A percentile compares a stretch with the other conserved stretches of the same genome.
Evolutionary conservation across 176 grass and related monocot genomes (phyloP).

Genomic region (Calamus simplicifolius): DNA sequence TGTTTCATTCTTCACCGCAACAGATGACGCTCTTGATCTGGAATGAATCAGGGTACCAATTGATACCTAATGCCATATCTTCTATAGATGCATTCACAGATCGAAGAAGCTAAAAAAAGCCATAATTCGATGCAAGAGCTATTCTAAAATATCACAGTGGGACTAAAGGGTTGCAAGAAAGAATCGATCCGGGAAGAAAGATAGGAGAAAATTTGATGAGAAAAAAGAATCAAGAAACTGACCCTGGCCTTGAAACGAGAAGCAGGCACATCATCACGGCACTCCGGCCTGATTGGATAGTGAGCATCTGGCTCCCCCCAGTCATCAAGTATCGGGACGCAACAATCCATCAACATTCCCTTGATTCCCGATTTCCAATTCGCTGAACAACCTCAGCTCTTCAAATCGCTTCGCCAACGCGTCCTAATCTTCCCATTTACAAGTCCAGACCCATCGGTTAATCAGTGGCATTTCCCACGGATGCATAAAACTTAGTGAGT

Average conservation of each 20-base stretch:
- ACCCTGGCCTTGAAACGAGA: conserved; percentile 77
- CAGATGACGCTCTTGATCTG: too few species aligned
- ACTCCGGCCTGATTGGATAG: conserved; percentile 65
- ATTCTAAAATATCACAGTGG: too few species aligned
- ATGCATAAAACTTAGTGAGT: too few species aligned
- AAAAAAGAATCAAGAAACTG: conserved; percentile 5
- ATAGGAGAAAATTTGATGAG: background rate
- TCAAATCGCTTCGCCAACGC: background rate
- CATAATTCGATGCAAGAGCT: too few species aligned
- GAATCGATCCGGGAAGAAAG: background rate
- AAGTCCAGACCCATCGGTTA: too few species aligned
- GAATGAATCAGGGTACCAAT: too few species aligned
- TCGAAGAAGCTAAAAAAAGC: too few species aligned
- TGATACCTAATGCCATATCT: too few species aligned
- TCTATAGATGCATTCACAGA: too few species aligned
- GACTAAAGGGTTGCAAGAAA: too few species aligned
- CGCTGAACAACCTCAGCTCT: background rate
- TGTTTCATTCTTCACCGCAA: too few species aligned
- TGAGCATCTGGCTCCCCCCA: conserved; percentile 67
- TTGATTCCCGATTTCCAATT: background rate
- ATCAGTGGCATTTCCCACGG: too few species aligned
- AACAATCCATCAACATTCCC: conserved; percentile 58
- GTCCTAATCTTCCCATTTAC: background rate
- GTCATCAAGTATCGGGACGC: conserved; percentile 58
- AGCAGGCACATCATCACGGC: conserved; percentile 50